Base-by-base conservation (phyloP, 2,329 filamentous ascomycete genomes). In the Penicillium corylophilum region DNA sequence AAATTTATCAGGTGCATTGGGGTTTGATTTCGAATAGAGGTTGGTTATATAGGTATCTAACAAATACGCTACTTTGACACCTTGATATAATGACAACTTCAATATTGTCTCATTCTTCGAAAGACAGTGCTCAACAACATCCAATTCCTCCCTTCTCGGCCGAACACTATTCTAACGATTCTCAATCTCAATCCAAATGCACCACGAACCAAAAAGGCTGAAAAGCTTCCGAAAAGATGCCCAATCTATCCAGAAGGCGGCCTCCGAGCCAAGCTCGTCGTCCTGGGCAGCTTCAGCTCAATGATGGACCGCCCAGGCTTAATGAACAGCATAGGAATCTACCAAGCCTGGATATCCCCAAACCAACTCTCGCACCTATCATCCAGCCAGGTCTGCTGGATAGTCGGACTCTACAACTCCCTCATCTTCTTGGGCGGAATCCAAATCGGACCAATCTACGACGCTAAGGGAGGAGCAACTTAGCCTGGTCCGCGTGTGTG, bases 251-350 rank as follows among this genome's bases (percentile, higher is more conserved):
- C 75, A 0, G 76, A 78, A 52, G 74, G 75, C 15, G 74, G 74
- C 0, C 51, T 66, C 2, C 53, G 60, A 36, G 74, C 75, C 29
- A 77, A 75, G 73, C 65, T 72, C 0, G 73, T 76, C 1, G 75
- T 76, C 0, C 53, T 71, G 2, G 76, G 74, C 5, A 67, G 73
- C 15, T 75, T 69, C 61, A 73, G 68, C 60, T 64, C 66, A 23
- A 72, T 77, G 56, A 61, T 74, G 22, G 67, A 69, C 10, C 68
- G 67, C 4, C 72, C 77, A 52, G 75, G 75, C 5, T 35, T 76
- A 20, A 56, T 74, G 46, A 76, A 75, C 26, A 72, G 65, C 3
- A 58, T 74, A 5, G 71, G 71, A 0, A 67, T 72, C 12, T 60
- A 75, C 2, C 69, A 76, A 48, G 68, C 73, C 1, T 75, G 69